Percentiles rank a stretch among this genome's conserved stretches.
Conservation (phyloP, 148 eudicot species). For the Fagopyrum tataricum region DNA sequence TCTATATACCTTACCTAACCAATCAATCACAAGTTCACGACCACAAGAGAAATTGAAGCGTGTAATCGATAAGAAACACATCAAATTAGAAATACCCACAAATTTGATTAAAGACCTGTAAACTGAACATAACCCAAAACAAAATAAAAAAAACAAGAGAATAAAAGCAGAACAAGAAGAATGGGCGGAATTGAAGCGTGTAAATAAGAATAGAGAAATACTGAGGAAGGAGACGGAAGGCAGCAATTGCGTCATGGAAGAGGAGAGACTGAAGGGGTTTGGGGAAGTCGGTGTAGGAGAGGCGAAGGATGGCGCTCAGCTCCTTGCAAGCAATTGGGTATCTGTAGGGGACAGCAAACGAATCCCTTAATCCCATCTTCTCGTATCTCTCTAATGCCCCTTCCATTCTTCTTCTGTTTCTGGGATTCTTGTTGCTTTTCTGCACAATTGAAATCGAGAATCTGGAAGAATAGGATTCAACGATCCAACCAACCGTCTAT, state of each 20-base stretch:
- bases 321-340: constrained; percentile 57
- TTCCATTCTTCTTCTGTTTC: constrained; percentile 4
- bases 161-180: neutral
- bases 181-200: neutral
- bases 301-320: constrained; percentile 50
- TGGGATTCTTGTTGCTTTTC: neutral
- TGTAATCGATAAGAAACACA: neutral
- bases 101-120: neutral
- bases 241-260: constrained; percentile 52
- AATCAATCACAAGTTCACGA: neutral
- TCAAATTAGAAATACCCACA: neutral
- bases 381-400: constrained; percentile 40
- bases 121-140: neutral
- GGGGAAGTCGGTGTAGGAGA: constrained; percentile 40
- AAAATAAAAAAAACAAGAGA: neutral
- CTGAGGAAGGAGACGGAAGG: constrained; percentile 72
- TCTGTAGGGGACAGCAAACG: constrained; percentile 29
- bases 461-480: no score
- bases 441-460: neutral
- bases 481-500: no score
- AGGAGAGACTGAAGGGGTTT: constrained; percentile 67
- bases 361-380: constrained; percentile 35
- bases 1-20: neutral
- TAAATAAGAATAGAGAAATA: constrained; percentile 18
- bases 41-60: neutral